Conservation (phyloP, 176 grass and related monocot species). For the Alopecurus myosuroides region DNA sequence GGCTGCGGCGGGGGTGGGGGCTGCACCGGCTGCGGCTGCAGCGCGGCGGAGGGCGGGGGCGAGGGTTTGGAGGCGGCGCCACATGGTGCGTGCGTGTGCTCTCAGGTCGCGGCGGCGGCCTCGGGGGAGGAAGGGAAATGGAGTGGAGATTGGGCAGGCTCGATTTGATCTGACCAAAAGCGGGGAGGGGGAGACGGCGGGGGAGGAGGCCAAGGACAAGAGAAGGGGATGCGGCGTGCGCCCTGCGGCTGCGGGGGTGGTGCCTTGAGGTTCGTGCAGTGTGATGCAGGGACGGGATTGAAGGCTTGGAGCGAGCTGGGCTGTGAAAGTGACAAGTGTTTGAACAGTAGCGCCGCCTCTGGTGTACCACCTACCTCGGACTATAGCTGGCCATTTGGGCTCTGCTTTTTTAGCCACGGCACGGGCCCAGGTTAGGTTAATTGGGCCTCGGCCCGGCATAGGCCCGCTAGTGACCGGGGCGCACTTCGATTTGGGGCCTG, state of each 20-base stretch:
- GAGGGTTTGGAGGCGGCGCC: slow-evolving; percentile 61
- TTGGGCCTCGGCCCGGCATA: no score
- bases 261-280: not conserved
- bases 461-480: no score
- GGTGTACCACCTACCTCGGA: not conserved
- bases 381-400: no score
- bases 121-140: not conserved
- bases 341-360: not conserved
- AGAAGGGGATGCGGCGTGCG: not conserved
- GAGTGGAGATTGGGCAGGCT: not conserved
- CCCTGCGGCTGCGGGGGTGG: not conserved
- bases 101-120: slow-evolving; percentile 45
- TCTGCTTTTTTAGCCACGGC: no score
- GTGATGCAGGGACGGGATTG: slow-evolving; percentile 11
- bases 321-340: not conserved
- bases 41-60: slow-evolving; percentile 45
- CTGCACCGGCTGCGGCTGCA: slow-evolving; percentile 5
- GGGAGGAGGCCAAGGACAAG: not conserved
- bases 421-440: no score
- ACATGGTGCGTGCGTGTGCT: slow-evolving; percentile 50
- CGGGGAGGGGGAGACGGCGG: not conserved
- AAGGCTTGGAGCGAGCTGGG: not conserved
- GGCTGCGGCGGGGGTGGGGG: not conserved
- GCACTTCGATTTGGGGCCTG: no score
- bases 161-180: slow-evolving; percentile 30